Percentiles rank a stretch among this genome's conserved stretches.
phyloP scores from a whole-genome alignment of 2,329 filamentous ascomycete species.

The Hypoxylon sp. region DNA sequence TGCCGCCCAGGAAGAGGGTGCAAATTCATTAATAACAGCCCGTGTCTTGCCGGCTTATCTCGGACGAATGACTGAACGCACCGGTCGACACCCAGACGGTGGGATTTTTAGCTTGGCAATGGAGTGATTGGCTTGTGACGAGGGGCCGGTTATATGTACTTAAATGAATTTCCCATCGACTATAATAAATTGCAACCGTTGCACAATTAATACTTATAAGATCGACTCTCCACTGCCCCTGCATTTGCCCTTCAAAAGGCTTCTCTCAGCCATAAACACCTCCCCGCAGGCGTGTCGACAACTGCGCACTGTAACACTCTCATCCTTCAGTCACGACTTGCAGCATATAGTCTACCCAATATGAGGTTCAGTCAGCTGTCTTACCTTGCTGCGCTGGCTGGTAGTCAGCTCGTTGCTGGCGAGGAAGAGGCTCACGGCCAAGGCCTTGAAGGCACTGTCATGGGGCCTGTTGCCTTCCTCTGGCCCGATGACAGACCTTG shows the following conservation, averaged over 20 bases:
- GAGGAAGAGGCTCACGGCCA: constrained; percentile 48
- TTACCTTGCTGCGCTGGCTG: constrained; percentile 35
- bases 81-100: constrained; percentile 21
- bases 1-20: constrained; percentile 13
- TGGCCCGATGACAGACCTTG: constrained; percentile 68
- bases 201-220: constrained; percentile 38
- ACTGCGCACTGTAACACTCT: constrained; percentile 13
- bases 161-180: constrained; percentile 41
- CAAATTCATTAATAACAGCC: constrained; percentile 19
- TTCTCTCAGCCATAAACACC: constrained; percentile 27
- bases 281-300: constrained; percentile 25
- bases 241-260: constrained; percentile 18
- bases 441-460: constrained; percentile 54
- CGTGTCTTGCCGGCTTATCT: constrained; percentile 40
- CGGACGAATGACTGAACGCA: constrained; percentile 39
- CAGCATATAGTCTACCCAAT: constrained; percentile 18
- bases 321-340: constrained; percentile 6
- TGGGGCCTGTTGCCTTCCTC: constrained; percentile 69
- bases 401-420: constrained; percentile 35
- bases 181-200: constrained; percentile 20
- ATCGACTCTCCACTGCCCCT: constrained; percentile 26
- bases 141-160: constrained; percentile 40
- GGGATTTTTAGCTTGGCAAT: constrained; percentile 34
- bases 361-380: constrained; percentile 45
- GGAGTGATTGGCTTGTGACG: constrained; percentile 42